phyloP scores from a whole-genome alignment of 768 basidiomycete genomes.

The Calocybe indica region DNA sequence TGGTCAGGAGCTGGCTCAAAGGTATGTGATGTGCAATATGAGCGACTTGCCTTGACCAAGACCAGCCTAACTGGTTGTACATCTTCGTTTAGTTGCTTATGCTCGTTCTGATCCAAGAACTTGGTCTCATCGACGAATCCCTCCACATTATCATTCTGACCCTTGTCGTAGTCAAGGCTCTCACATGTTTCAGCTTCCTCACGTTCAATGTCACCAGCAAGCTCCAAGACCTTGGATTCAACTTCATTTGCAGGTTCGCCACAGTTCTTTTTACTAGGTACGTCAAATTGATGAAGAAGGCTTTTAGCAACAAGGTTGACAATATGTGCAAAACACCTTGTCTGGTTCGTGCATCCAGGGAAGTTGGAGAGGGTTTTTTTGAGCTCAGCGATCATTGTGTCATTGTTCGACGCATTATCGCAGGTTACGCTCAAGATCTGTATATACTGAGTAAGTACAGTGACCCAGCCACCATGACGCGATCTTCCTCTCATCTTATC shows the following conservation, averaged over 20 bases:
- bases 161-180: too few species aligned
- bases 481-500: conserved; percentile 17
- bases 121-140: conserved; percentile 16
- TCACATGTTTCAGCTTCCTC: too few species aligned
- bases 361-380: conserved; percentile 12
- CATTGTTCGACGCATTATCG: conserved; percentile 28
- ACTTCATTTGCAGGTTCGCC: too few species aligned
- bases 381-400: conserved; percentile 26
- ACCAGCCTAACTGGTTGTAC: conserved; percentile 19
- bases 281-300: conserved; percentile 21
- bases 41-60: conserved; percentile 26
- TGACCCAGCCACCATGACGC: neutral
- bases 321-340: conserved; percentile 29
- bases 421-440: conserved; percentile 21
- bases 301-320: conserved; percentile 10
- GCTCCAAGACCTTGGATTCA: too few species aligned
- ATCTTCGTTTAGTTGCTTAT: conserved; percentile 7
- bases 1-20: neutral
- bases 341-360: conserved; percentile 14
- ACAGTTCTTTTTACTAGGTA: conserved; percentile 9
- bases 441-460: neutral
- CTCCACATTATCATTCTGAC: conserved; percentile 12
- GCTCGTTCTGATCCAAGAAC: conserved; percentile 9
- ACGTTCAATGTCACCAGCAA: too few species aligned
- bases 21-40: too few species aligned